A percentile compares a stretch with the other conserved stretches of the same genome.
Evolutionary conservation across 1,284 basidiomycete species (phyloP).

Genomic region (Ustilago hordei): DNA sequence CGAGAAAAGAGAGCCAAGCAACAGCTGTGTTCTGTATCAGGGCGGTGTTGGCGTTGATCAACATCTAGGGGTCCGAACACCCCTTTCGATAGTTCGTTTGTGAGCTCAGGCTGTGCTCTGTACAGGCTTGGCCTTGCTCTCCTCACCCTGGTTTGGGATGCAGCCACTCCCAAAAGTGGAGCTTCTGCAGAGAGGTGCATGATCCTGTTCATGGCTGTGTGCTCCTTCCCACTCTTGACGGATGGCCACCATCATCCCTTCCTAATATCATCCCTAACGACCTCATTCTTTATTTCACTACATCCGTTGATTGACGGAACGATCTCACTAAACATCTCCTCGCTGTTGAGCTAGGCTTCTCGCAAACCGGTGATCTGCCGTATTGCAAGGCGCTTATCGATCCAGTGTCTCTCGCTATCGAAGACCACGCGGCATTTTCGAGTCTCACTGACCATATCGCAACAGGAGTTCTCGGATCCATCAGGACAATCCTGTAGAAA

Average conservation of each 20-base stretch:
- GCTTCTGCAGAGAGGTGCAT: slow-evolving; percentile 25
- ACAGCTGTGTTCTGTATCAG: neutral
- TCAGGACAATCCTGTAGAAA: neutral
- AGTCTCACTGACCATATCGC: neutral
- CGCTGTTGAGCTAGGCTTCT: neutral
- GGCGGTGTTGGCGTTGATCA: slow-evolving; percentile 15
- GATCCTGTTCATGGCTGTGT: slow-evolving; percentile 1
- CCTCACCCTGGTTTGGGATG: slow-evolving; percentile 1
- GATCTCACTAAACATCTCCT: neutral
- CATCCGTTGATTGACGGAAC: neutral
- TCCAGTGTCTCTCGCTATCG: neutral
- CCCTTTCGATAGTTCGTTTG: slow-evolving; percentile 6
- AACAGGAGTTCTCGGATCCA: neutral
- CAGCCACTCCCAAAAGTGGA: slow-evolving; percentile 11
- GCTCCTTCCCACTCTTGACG: slow-evolving; percentile 3
- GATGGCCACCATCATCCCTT: slow-evolving; percentile 10
- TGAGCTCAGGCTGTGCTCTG: slow-evolving; percentile 16
- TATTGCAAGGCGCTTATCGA: neutral
- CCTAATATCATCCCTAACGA: neutral
- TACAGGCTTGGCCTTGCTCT: neutral
- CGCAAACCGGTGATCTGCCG: neutral
- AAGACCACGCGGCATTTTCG: neutral
- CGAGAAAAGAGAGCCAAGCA: neutral
- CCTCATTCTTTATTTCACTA: neutral
- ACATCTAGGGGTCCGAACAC: slow-evolving; percentile 30